Conservation (phyloP, 2,329 filamentous ascomycete genomes). For the Ascochyta koolunga region DNA sequence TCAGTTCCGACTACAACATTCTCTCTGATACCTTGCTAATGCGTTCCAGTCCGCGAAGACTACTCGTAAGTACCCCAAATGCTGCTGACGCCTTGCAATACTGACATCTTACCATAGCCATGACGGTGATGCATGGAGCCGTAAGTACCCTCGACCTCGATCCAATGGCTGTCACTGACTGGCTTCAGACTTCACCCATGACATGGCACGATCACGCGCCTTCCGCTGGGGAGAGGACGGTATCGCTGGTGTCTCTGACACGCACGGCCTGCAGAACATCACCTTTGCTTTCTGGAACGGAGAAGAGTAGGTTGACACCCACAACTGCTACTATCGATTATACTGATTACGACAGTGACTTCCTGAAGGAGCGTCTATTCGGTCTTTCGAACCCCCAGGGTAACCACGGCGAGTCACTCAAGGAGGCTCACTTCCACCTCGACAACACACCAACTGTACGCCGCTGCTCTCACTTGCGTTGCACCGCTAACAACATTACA, state of each 20-base stretch:
- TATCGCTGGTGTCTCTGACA: constrained; percentile 94
- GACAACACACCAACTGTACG: constrained; percentile 83
- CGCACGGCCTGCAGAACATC: constrained; percentile 89
- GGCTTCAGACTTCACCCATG: constrained; percentile 82
- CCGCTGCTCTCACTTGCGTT: constrained; percentile 45
- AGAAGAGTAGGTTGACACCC: constrained; percentile 71
- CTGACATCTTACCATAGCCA: constrained; percentile 59
- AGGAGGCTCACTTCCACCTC: constrained; percentile 94
- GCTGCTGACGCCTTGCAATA: constrained; percentile 13
- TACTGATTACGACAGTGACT: constrained; percentile 69
- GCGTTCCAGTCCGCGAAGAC: constrained; percentile 77
- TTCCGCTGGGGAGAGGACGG: constrained; percentile 98
- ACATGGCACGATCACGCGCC: constrained; percentile 84
- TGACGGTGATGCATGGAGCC: constrained; percentile 91
- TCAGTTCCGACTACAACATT: constrained; percentile 48
- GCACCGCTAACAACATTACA: constrained; percentile 49
- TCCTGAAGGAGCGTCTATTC: constrained; percentile 93
- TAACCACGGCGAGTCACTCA: constrained; percentile 96
- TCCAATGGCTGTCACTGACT: constrained; percentile 32
- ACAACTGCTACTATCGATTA: background rate
- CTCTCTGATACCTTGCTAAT: constrained; percentile 33
- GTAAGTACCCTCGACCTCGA: constrained; percentile 60
- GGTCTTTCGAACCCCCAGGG: constrained; percentile 95
- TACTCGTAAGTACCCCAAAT: constrained; percentile 67
- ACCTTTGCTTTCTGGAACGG: constrained; percentile 98